Evolutionary conservation across 176 grass and related monocot genomes (phyloP).

Genomic region (Thinopyrum elongatum): DNA sequence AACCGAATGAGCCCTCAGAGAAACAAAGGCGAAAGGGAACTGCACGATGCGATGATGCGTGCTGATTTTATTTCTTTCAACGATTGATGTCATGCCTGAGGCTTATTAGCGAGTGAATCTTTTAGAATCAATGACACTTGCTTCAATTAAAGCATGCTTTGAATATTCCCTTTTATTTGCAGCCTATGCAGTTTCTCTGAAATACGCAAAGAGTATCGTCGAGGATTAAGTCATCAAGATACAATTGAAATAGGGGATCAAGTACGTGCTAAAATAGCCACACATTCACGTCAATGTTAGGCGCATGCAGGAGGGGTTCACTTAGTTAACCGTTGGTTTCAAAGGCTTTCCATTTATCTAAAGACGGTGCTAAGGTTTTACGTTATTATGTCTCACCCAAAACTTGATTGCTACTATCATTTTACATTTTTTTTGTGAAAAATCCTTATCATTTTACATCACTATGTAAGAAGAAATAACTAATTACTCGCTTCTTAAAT

Average conservation of each 20-base stretch:
- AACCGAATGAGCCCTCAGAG: too few relatives aligned
- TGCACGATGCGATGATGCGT: background rate
- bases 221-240: background rate
- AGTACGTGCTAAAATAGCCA: background rate
- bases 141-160: background rate
- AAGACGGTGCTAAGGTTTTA: too few relatives aligned
- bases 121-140: background rate
- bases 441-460: too few relatives aligned
- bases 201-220: background rate
- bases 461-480: too few relatives aligned
- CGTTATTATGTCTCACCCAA: too few relatives aligned
- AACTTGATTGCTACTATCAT: too few relatives aligned
- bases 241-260: background rate
- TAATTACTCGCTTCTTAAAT: too few relatives aligned
- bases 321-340: background rate
- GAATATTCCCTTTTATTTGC: background rate
- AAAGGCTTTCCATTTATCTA: background rate
- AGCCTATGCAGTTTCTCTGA: background rate
- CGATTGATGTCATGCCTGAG: constrained; percentile 27
- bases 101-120: background rate
- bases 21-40: background rate
- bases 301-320: background rate
- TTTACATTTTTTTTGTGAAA: too few relatives aligned
- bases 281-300: constrained; percentile 15
- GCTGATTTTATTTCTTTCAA: background rate